These are phyloP conservation scores for Dillenia turbinata DNA, from an alignment of 164 flowering plant genomes.

Conservation along the genomic window DNA sequence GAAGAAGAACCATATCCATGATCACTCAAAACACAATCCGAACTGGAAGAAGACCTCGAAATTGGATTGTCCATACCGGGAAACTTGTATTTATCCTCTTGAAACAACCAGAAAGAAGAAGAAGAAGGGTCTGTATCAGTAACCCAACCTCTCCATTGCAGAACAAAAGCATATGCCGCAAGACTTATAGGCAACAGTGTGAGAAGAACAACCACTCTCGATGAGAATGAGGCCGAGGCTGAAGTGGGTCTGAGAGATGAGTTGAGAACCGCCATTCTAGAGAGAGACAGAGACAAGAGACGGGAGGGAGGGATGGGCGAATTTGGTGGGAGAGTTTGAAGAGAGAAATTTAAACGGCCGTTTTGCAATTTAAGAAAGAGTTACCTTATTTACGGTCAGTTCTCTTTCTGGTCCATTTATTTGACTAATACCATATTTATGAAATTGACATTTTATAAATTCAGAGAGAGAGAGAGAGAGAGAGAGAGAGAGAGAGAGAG, in stretches of 20 bases:
- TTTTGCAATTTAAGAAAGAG: no score
- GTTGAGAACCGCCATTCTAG: slow-evolving; percentile 41
- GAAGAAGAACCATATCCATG: slow-evolving; percentile 30
- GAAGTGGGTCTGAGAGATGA: no score
- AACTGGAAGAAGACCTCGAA: slow-evolving; percentile 10
- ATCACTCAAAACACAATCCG: slow-evolving; percentile 25
- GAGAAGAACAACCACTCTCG: slow-evolving; percentile 63
- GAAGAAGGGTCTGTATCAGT: slow-evolving; percentile 67
- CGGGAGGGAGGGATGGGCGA: background rate
- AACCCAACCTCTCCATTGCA: slow-evolving; percentile 87
- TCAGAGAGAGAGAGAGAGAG: no score
- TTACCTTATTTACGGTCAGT: no score
- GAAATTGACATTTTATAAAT: no score
- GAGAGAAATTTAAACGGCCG: no score
- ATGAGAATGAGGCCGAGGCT: slow-evolving; percentile 23
- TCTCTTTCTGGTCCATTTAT: no score
- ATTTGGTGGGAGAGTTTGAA: no score
- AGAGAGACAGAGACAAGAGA: slow-evolving; percentile 10
- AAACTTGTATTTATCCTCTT: slow-evolving; percentile 39
- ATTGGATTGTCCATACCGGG: slow-evolving; percentile 62
- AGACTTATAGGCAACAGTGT: slow-evolving; percentile 74
- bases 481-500: no score
- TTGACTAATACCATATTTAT: no score
- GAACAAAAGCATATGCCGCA: slow-evolving; percentile 71
- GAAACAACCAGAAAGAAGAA: slow-evolving; percentile 23